phyloP scores from a whole-genome alignment of 83 land plant species.

The Isoetes engelmannii region DNA sequence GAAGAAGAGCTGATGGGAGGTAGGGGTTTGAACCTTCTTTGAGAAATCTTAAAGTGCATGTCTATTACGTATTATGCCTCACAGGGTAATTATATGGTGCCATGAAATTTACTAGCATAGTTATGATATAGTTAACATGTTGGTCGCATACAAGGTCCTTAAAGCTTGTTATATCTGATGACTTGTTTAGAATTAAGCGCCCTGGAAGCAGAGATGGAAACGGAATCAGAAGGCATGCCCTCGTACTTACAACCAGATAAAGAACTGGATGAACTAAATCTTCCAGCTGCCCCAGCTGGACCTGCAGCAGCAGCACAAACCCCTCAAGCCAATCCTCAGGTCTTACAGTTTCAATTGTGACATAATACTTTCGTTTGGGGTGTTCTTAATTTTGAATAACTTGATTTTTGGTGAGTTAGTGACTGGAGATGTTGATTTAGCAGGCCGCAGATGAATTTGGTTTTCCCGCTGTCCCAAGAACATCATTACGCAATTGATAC shows the following conservation, averaged over 20 bases:
- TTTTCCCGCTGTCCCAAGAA: slow-evolving; percentile 81
- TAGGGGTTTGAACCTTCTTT: slow-evolving; percentile 18
- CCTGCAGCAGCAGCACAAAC: slow-evolving; percentile 28
- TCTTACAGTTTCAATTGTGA: slow-evolving; percentile 23
- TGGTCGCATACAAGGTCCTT: neutral
- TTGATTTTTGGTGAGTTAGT: neutral
- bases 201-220: slow-evolving; percentile 85
- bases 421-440: slow-evolving; percentile 12
- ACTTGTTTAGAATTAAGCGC: slow-evolving; percentile 65
- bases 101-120: too few relatives aligned
- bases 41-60: too few relatives aligned
- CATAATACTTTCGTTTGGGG: neutral
- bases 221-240: slow-evolving; percentile 59
- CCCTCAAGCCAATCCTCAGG: slow-evolving; percentile 39
- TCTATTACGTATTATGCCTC: too few relatives aligned
- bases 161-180: neutral
- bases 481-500: slow-evolving; percentile 58
- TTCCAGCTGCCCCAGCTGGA: slow-evolving; percentile 71
- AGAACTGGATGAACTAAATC: slow-evolving; percentile 72
- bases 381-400: neutral
- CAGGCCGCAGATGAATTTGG: slow-evolving; percentile 95
- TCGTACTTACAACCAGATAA: slow-evolving; percentile 83
- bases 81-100: too few relatives aligned
- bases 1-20: slow-evolving; percentile 99
- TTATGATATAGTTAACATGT: neutral